Conservation (phyloP, 176 grass and related monocot genomes). For the Thalia dealbata region DNA sequence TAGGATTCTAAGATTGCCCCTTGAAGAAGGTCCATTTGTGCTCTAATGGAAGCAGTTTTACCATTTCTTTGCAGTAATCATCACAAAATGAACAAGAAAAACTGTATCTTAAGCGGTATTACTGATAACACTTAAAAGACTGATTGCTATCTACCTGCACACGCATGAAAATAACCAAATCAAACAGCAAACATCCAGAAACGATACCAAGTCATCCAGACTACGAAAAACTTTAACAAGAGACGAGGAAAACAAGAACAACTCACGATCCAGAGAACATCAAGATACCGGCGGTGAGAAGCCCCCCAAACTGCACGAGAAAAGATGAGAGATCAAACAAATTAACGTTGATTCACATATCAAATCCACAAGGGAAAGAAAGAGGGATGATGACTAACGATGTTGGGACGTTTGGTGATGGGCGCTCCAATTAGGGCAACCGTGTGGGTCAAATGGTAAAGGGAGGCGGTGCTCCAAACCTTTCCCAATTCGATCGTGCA, state of each 20-base stretch:
- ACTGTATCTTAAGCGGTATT: too few relatives aligned
- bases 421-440: conserved; percentile 79
- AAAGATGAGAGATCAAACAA: conserved; percentile 1
- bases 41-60: too few relatives aligned
- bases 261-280: conserved; percentile 92
- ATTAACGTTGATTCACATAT: neutral
- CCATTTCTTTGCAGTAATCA: too few relatives aligned
- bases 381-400: conserved; percentile 50
- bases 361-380: neutral
- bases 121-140: too few relatives aligned
- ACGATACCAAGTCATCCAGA: too few relatives aligned
- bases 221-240: too few relatives aligned
- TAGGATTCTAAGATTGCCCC: neutral
- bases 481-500: conserved; percentile 13
- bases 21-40: neutral
- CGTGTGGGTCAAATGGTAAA: conserved; percentile 91
- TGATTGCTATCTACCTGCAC: too few relatives aligned
- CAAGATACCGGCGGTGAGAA: conserved; percentile 70
- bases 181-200: too few relatives aligned
- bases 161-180: too few relatives aligned
- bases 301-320: conserved; percentile 67
- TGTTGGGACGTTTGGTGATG: conserved; percentile 52
- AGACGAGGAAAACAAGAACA: neutral
- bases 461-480: conserved; percentile 83
- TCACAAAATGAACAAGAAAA: too few relatives aligned